Percentiles rank a stretch among this genome's conserved stretches.
phyloP scores from a whole-genome alignment of 2,329 filamentous ascomycete genomes.

The Fusarium nematophilum region DNA sequence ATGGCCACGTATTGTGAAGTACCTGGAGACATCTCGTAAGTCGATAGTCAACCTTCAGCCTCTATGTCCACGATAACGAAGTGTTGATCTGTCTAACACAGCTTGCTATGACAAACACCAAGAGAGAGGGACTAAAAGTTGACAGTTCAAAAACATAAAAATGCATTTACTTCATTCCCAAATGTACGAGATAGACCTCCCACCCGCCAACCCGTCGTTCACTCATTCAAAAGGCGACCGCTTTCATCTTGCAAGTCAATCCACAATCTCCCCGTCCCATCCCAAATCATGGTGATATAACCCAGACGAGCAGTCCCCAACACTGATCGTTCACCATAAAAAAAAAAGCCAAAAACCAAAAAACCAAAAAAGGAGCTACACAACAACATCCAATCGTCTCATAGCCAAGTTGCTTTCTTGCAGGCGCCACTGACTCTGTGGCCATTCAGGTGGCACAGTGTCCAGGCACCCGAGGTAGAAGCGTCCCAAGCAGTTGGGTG shows the following conservation, averaged over 20 bases:
- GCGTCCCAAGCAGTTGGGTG: neutral
- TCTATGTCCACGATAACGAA: no score
- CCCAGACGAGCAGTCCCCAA: neutral
- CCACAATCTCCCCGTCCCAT: neutral
- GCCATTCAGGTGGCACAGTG: neutral
- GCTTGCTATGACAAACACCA: no score
- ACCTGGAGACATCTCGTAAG: no score
- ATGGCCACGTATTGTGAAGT: no score
- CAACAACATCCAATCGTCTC: constrained; percentile 14
- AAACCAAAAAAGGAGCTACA: no score
- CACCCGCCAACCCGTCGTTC: constrained; percentile 7
- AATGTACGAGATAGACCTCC: constrained; percentile 17
- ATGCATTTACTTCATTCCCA: constrained; percentile 25
- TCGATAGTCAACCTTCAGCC: no score
- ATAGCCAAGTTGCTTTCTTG: constrained; percentile 6
- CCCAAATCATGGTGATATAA: neutral
- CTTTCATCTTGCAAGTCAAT: constrained; percentile 1
- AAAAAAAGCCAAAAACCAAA: no score
- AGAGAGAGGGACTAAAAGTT: no score
- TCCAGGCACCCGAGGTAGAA: neutral
- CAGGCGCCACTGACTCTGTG: constrained; percentile 1
- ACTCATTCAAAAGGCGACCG: constrained; percentile 23
- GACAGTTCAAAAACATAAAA: neutral
- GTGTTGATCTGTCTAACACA: no score
- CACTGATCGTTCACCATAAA: neutral